Evolutionary conservation across 1,139 yeast species (phyloP), one percentile per base, ranked within the genome.

Genomic region (Scheffersomyces stambukii): DNA sequence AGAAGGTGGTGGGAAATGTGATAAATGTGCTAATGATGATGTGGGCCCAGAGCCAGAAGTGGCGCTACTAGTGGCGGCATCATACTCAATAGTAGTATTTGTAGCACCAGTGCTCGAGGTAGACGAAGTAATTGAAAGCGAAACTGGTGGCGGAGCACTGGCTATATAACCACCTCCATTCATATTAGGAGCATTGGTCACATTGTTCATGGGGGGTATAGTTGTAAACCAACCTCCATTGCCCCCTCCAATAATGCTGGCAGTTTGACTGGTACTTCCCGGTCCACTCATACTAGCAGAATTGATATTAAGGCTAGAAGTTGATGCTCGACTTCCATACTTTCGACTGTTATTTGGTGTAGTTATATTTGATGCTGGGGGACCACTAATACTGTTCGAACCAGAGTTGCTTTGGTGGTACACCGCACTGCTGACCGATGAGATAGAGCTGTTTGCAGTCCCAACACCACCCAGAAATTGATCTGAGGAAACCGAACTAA

Each of bases 401-500:
- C 29, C 19, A 6, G 37, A 25, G 22, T 23, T 27, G 6, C n/a
- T n/a, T n/a, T 28, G 21, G 19, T 28, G 28, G 22, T 19, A 29
- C 5, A 19, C 12, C 4, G 19, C 27, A 20, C 34, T 36, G 15
- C 35, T 36, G 7, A 35, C 22, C 9, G 48, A 42, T 6, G 44
- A 36, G 8, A 43, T 19, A 5, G 42, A 36, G 1, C 38, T 29
- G 13, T 19, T 33, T 7, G 33, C 21, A 12, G 18, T 16, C 4
- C 26, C 31, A 2, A 33, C 41, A 13, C 36, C 24, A n/a, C 24
- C 13, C 10, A 35, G 28, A 21, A 34, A 41, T 21, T 37, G 43
- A 21, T 46, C 48, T 19, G 40, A 37, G 4, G 42, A 33, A 11
- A 32, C 23, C 14, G 41, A 31, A 4, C 39, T 36, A 24, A 36